These are phyloP conservation scores for Citrus mangshanensis DNA, from an alignment of 345 rosid species.

Conservation along the genomic window DNA sequence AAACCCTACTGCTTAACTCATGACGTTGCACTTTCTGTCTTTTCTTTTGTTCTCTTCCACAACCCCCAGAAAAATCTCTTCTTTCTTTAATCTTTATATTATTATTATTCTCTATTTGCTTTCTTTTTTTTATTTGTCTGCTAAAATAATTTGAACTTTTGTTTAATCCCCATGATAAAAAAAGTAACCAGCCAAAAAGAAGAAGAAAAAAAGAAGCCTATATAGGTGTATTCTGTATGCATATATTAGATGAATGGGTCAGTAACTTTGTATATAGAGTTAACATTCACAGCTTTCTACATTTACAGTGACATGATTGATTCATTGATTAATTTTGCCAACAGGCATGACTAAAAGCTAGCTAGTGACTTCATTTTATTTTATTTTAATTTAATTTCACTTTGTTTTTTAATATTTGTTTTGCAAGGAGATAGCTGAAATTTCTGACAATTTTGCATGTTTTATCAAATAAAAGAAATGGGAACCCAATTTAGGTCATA, in stretches of 20 bases:
- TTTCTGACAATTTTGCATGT: slow-evolving; percentile 42
- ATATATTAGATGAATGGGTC: slow-evolving; percentile 15
- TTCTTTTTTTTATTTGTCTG: slow-evolving; percentile 1
- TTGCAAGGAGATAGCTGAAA: slow-evolving; percentile 11
- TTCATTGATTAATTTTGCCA: slow-evolving; percentile 34
- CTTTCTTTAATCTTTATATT: slow-evolving; percentile 24
- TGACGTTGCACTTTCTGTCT: slow-evolving; percentile 78
- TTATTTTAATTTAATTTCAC: neutral
- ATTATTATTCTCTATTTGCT: slow-evolving; percentile 27
- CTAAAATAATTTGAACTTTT: slow-evolving; percentile 5
- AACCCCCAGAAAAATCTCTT: slow-evolving; percentile 27
- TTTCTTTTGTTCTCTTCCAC: slow-evolving; percentile 50
- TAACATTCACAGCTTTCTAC: slow-evolving; percentile 26
- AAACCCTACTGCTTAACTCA: slow-evolving; percentile 43
- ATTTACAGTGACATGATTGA: slow-evolving; percentile 48
- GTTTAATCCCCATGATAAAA: slow-evolving; percentile 13
- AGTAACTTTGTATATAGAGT: neutral
- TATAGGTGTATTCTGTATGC: slow-evolving; percentile 8
- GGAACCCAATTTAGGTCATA: neutral
- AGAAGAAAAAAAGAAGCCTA: neutral
- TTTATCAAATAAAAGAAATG: neutral
- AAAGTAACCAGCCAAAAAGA: slow-evolving; percentile 25
- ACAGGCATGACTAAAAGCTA: slow-evolving; percentile 32
- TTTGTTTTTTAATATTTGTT: neutral
- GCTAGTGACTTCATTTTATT: neutral